phyloP scores from a whole-genome alignment of 2,329 filamentous ascomycete genomes.

The Ophiostoma australiae region DNA sequence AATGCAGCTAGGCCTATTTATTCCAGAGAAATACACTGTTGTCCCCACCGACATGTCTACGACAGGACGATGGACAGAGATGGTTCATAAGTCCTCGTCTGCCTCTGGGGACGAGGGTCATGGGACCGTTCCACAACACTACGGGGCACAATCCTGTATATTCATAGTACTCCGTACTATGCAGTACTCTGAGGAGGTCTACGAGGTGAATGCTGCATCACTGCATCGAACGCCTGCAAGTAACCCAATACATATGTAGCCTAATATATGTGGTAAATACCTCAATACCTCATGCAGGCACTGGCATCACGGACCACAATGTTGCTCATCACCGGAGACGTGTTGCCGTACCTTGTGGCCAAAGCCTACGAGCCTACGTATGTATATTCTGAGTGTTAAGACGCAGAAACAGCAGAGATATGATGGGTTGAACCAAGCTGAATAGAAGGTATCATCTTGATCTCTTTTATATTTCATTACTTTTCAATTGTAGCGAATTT shows the following conservation, averaged over 20 bases:
- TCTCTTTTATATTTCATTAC: no score
- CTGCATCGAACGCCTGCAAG: background rate
- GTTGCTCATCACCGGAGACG: background rate
- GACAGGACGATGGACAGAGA: background rate
- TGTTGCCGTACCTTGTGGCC: background rate
- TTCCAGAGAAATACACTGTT: background rate
- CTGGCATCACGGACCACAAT: background rate
- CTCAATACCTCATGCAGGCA: slow-evolving; percentile 3
- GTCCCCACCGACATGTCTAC: background rate
- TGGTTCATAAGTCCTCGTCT: background rate
- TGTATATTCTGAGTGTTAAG: slow-evolving; percentile 3
- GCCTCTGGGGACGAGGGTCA: background rate
- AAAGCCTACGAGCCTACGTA: background rate
- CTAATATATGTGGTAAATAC: background rate
- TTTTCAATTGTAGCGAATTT: background rate
- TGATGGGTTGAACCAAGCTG: background rate
- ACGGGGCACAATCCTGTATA: background rate
- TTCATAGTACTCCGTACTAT: background rate
- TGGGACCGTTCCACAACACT: background rate
- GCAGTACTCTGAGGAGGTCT: background rate
- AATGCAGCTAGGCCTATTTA: background rate
- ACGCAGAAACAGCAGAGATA: background rate
- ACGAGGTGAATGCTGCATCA: background rate
- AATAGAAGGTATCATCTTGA: background rate
- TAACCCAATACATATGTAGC: background rate